Conservation (phyloP, 352 stramenopile species). For the Phytophthora pinifolia region DNA sequence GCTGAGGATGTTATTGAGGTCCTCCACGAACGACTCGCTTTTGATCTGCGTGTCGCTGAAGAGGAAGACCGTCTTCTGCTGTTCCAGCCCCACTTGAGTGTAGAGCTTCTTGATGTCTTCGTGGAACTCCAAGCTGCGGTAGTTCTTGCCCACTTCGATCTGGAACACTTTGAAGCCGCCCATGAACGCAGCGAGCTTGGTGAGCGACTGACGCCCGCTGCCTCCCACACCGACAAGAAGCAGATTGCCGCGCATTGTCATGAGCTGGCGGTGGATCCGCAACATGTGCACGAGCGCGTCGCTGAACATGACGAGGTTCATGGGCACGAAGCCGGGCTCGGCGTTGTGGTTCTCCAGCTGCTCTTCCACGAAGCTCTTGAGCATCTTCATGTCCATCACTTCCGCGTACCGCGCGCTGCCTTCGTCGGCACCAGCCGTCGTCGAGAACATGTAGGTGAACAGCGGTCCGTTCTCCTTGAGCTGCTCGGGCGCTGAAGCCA, state of each 20-base stretch:
- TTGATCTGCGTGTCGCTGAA: conserved; percentile 96
- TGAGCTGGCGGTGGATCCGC: conserved; percentile 90
- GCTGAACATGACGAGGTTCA: conserved; percentile 92
- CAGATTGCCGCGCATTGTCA: conserved; percentile 89
- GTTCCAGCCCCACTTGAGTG: conserved; percentile 72
- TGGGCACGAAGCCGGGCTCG: conserved; percentile 83
- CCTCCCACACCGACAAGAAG: conserved; percentile 92
- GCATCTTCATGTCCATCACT: conserved; percentile 80
- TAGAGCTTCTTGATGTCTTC: conserved; percentile 94
- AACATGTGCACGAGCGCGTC: conserved; percentile 91
- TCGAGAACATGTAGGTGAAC: conserved; percentile 82
- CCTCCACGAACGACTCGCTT: conserved; percentile 92
- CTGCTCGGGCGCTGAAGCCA: conserved; percentile 56
- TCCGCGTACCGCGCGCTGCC: conserved; percentile 67
- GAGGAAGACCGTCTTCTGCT: conserved; percentile 89
- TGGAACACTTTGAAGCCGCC: conserved; percentile 89
- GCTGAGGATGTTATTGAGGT: conserved; percentile 93
- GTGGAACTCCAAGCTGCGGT: conserved; percentile 89
- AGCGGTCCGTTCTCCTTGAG: conserved; percentile 80
- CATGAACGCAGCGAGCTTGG: conserved; percentile 88
- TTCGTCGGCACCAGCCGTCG: conserved; percentile 23
- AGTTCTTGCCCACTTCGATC: conserved; percentile 96
- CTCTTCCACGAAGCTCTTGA: conserved; percentile 91
- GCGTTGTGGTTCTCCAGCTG: conserved; percentile 92
- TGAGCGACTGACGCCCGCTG: conserved; percentile 89